Evolutionary conservation across 2,329 filamentous ascomycete species (phyloP), one percentile per base, ranked within the genome.

Genomic region (Lasiodiplodia citricola): DNA sequence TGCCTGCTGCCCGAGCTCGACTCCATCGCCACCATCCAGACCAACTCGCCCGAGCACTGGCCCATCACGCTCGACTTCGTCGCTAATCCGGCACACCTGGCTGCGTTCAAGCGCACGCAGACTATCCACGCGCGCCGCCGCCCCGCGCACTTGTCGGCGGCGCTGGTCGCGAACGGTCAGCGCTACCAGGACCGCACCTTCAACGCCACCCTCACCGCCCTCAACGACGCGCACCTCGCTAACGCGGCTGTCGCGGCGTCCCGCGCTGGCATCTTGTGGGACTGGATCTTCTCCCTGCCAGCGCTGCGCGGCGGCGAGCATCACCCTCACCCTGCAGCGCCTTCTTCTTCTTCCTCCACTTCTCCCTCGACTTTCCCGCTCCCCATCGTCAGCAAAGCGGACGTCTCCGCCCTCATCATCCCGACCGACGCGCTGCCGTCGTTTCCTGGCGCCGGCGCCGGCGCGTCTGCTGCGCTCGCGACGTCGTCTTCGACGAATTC

Each of bases 1-100:
- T 89, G 87, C 71, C 81, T 90, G 1, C 80, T 91, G 0, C 86
- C 92, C 0, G 90, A 91, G 13, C 82, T 94, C 0, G 83, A 87
- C 55, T 87, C 88, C 52, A 88, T 94, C 63, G 77, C 83, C 1
- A 84, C 82, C 28, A 82, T 94, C 21, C 89, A 88, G 1, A 89
- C 89, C 2, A 85, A 85, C 5, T 85, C 88, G 1, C 85, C 89
- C 3, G 84, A 88, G 4, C 95, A 93, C 82, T 97, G 94, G 94
- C 90, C 92, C 52, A 85, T 96, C 2, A 88, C 89, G 6, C 84
- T 97, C 4, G 90, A 96, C 75, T 93, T 97, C 71, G 83, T 82
- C 3, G 82, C 84, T 62, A 88, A 91, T 68, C 83, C 89, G 0
- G 79, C 83, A 0, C 87, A 96, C 60, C 83, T 87, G 4, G 80